Evolutionary conservation across 139 green algal genomes (phyloP), one percentile per base, ranked within the genome.

Genomic region (Volvox reticuliferus): DNA sequence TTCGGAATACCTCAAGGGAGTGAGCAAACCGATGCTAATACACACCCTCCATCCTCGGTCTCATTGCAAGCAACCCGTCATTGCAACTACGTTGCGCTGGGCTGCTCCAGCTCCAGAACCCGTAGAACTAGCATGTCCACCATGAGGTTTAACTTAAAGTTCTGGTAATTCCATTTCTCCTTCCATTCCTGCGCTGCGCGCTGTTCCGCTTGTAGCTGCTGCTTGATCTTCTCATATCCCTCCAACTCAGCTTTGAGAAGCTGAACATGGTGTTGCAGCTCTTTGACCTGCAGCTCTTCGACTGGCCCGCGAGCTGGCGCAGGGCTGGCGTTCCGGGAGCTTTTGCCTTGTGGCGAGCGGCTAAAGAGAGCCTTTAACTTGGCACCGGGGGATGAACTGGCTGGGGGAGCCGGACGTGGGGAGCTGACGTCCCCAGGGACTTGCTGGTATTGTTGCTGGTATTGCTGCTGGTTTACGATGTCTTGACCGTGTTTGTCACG

Each of bases 121-220:
- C 86, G 87, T 28, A 93, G 91, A 37, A 93, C 91, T 35, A 93
- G 75, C 91, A 93, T 92, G 82, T 93, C 91, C 76, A 91, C 87
- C 81, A 92, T 90, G 9, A 93, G 61, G 37, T 93, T 93, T 14
- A 93, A 71, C 87, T 93, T 93, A 77, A 93, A 91, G 81, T 93
- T 92, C 87, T 93, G 91, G 32, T 86, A 88, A 63, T 93, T 93
- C 87, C 87, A 93, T 33, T 92, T 93, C 30, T 93, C 91, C 32
- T 71, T 88, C 91, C 91, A 93, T 1, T 93, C 91, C 1, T 63
- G 13, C 5, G 82, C 87, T 30, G 76, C 26, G 13, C 91, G 82
- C 75, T 93, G 87, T 61, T 93, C 87, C 35, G 26, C 13, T 26
- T 33, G 26, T 37, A 91, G 68, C 33, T 81, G 62, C 33, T 35